Evolutionary conservation across 495 filamentous ascomycete genomes (phyloP), one percentile per base, ranked within the genome.

Genomic region (Hyaloscypha finlandica): DNA sequence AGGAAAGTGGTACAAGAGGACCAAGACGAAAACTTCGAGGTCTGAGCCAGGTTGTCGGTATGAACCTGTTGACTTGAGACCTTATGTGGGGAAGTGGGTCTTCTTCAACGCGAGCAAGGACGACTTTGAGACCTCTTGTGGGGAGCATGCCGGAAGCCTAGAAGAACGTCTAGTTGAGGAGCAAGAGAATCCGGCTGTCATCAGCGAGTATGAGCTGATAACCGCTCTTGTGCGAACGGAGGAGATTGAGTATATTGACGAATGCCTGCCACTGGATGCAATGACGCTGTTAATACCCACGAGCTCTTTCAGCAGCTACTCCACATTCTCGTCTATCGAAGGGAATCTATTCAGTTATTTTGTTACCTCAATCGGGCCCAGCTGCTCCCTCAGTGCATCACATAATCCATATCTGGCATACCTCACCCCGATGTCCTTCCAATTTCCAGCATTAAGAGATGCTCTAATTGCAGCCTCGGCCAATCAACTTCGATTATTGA

Each of bases 401-500:
- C 51, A 53, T 2, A 29, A 53, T 53, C 51, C 51, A 29, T 53
- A 53, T 53, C 51, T 53, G 19, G 51, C 51, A 53, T 53, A 53
- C 22, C 16, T 53, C 8, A 53, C 51, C 22, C 51, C 51, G 19
- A 53, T 53, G 51, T 53, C 51, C 19, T 53, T 53, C 51, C 22
- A n/a, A 8, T 53, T 53, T 29, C 51, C 51, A n/a, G 22, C 51
- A 29, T 16, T 53, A 3, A 53, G 22, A 29, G 51, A 53, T 16
- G 19, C 51, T 53, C 16, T 53, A 12, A 53, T 29, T 8, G 51
- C 51, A 20, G 22, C 2, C 16, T 53, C 51, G 4, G 51, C 51
- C 8, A 53, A 53, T n/a, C 51, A 53, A 3, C 51, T 53, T 53
- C 51, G 51, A 29, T n/a, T 53, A 53, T n/a, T 53, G 16, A 53